A percentile compares a stretch with the other conserved stretches of the same genome.
Conservation (phyloP, 1,139 yeast species). For the Geotrichum fermentans region DNA sequence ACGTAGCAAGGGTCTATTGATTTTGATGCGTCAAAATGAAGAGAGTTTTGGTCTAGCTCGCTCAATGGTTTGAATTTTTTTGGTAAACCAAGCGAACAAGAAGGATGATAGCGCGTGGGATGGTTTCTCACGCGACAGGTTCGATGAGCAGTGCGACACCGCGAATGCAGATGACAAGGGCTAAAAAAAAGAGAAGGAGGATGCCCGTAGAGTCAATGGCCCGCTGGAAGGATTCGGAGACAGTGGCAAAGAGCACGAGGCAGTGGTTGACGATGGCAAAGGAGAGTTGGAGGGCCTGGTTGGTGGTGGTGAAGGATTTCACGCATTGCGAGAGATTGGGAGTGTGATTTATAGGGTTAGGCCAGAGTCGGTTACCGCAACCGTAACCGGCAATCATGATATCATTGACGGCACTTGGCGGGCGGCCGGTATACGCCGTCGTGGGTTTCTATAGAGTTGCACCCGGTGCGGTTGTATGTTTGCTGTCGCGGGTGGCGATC, state of each 20-base stretch:
- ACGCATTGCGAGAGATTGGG: background rate
- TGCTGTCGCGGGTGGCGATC: too few species aligned
- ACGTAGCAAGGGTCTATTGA: background rate
- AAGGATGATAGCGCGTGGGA: background rate
- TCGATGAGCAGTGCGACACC: background rate
- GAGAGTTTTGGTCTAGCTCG: too few species aligned
- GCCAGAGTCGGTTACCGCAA: background rate
- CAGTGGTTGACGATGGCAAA: background rate
- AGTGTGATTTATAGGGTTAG: background rate
- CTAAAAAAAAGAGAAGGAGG: too few species aligned
- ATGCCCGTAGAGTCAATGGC: background rate
- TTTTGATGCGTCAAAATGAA: too few species aligned
- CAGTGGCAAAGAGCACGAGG: background rate
- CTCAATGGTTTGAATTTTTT: background rate
- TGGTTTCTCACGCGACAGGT: background rate
- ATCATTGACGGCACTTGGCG: too few species aligned
- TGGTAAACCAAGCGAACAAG: background rate
- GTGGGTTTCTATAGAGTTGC: too few species aligned
- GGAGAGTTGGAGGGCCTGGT: background rate
- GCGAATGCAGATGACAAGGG: too few species aligned
- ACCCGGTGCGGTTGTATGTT: too few species aligned
- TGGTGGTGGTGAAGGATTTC: conserved; percentile 9
- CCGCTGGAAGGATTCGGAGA: background rate
- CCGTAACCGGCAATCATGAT: too few species aligned
- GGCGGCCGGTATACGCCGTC: too few species aligned